Conservation (phyloP, 306 rosid species). For the Trifolium fragiferum region DNA sequence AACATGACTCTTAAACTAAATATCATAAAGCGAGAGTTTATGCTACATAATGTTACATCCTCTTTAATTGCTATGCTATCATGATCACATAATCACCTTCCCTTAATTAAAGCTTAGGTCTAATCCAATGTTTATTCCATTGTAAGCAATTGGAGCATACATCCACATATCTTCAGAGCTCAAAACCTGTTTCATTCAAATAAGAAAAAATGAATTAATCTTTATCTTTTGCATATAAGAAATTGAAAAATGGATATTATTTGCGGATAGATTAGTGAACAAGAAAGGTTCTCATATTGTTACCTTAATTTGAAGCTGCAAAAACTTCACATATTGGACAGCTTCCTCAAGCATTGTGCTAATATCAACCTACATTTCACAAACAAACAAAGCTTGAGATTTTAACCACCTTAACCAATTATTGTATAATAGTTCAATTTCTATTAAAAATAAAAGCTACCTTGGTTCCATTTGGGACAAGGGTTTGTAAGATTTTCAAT, state of each 20-base stretch:
- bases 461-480: conserved; percentile 94
- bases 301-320: conserved; percentile 92
- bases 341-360: conserved; percentile 98
- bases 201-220: background rate
- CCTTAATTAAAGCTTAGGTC: conserved; percentile 45
- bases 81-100: conserved; percentile 14
- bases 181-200: conserved; percentile 62
- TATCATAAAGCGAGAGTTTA: background rate
- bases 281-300: conserved; percentile 22
- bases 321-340: conserved; percentile 81
- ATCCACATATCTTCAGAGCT: conserved; percentile 95
- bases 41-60: background rate
- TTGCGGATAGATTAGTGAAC: background rate
- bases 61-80: conserved; percentile 21
- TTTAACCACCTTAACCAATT: background rate
- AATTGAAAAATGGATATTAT: background rate
- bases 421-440: background rate
- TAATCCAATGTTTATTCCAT: conserved; percentile 73
- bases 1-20: background rate
- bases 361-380: conserved; percentile 68
- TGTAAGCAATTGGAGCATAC: conserved; percentile 91
- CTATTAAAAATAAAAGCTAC: conserved; percentile 41
- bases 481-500: conserved; percentile 71
- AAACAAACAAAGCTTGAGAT: conserved; percentile 2
- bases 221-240: background rate